Percentiles rank a stretch among this genome's conserved stretches.
These are phyloP conservation scores for Suhomyces coccinellae DNA, from an alignment of 1,139 yeast genomes.

Conservation along the genomic window DNA sequence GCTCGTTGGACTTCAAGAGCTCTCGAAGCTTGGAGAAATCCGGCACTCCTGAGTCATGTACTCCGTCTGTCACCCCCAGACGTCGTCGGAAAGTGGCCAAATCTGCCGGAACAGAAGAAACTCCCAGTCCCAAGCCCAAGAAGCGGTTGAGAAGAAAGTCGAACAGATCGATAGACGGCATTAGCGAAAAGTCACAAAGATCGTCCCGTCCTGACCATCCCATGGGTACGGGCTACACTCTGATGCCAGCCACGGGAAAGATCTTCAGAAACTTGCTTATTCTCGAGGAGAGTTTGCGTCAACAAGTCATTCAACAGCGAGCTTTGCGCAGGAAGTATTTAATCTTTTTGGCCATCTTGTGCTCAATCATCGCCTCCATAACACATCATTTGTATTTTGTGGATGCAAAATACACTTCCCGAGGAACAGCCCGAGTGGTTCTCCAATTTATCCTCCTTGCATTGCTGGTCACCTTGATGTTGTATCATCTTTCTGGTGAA, in stretches of 20 bases:
- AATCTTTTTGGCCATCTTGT: constrained; percentile 60
- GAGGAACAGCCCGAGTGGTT: constrained; percentile 43
- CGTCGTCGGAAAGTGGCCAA: constrained; percentile 8
- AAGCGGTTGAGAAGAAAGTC: constrained; percentile 34
- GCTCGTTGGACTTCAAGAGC: constrained; percentile 23
- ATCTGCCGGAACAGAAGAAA: constrained; percentile 3
- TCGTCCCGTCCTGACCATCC: constrained; percentile 20
- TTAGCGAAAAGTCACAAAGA: constrained; percentile 25
- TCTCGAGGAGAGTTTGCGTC: constrained; percentile 79
- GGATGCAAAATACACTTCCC: constrained; percentile 21
- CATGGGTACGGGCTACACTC: constrained; percentile 41
- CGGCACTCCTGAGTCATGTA: not conserved
- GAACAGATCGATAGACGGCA: constrained; percentile 25
- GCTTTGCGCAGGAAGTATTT: constrained; percentile 72
- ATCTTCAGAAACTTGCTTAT: constrained; percentile 78
- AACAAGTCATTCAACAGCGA: constrained; percentile 74
- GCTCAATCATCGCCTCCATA: constrained; percentile 43
- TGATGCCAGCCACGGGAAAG: constrained; percentile 63
- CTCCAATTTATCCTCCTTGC: constrained; percentile 67
- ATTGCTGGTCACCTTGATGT: constrained; percentile 63
- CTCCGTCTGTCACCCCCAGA: constrained; percentile 10
- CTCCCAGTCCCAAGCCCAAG: constrained; percentile 27
- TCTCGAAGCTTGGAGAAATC: not conserved
- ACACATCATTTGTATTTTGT: constrained; percentile 42
- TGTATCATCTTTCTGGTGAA: constrained; percentile 88